These are phyloP conservation scores for Cercospora beticola DNA, from an alignment of 2,329 filamentous ascomycete species.

Conservation along the genomic window DNA sequence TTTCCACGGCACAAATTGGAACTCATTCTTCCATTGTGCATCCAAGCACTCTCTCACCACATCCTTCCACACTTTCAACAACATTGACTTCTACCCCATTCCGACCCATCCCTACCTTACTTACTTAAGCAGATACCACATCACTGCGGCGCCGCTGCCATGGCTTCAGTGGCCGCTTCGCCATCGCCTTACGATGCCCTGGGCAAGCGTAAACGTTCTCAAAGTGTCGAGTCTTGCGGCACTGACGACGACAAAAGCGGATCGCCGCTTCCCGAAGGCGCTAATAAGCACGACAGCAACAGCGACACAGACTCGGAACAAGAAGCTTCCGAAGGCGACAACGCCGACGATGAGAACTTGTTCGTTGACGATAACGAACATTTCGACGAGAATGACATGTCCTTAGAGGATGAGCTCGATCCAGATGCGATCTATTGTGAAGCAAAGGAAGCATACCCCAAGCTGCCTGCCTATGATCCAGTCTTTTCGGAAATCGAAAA, in stretches of 20 bases:
- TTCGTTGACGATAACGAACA: not conserved
- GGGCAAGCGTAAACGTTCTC: not conserved
- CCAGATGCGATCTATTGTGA: conserved; percentile 1
- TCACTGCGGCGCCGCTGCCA: not conserved
- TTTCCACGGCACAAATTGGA: not conserved
- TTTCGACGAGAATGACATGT: not conserved
- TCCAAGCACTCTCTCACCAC: not conserved
- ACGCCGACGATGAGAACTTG: not conserved
- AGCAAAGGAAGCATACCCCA: conserved; percentile 12
- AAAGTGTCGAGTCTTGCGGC: not conserved
- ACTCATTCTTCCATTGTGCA: not conserved
- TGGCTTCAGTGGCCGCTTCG: not conserved
- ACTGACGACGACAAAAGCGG: not conserved
- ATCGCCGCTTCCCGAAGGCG: not conserved
- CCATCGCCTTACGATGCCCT: not conserved
- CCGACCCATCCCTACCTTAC: not conserved
- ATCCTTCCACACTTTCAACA: not conserved
- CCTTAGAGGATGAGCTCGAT: not conserved
- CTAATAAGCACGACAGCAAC: not conserved
- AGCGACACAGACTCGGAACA: not conserved
- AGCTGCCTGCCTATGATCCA: conserved; percentile 14
- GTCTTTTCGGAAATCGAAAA: conserved; percentile 1
- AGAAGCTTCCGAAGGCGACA: not conserved
- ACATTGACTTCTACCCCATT: not conserved
- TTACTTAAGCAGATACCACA: not conserved